Conservation (phyloP, 1,139 yeast genomes). For the Kluyveromyces marxianus region DNA sequence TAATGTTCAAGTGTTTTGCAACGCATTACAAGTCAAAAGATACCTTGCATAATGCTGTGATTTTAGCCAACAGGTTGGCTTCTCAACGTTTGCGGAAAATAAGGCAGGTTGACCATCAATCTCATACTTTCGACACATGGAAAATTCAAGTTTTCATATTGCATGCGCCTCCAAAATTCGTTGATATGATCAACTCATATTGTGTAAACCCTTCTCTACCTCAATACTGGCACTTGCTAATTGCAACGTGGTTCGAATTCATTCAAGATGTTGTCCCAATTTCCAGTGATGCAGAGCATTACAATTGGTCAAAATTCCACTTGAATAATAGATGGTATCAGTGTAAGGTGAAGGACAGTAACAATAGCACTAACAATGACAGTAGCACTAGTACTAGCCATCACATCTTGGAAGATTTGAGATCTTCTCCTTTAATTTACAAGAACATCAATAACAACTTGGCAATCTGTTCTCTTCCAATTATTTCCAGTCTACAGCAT, state of each 20-base stretch:
- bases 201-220: constrained; percentile 7
- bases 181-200: constrained; percentile 6
- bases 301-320: constrained; percentile 3
- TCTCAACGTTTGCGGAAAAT: constrained; percentile 1
- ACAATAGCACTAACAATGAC: too few relatives aligned
- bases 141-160: constrained; percentile 3
- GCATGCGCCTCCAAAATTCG: constrained; percentile 8
- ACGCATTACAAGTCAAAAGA: constrained; percentile 6
- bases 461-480: constrained; percentile 17
- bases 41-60: constrained; percentile 7
- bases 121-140: constrained; percentile 3
- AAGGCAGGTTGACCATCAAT: not conserved
- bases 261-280: constrained; percentile 6
- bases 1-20: constrained; percentile 4
- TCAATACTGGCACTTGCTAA: constrained; percentile 21
- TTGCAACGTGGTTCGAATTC: constrained; percentile 24
- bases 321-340: constrained; percentile 2
- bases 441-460: constrained; percentile 17
- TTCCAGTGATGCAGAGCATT: not conserved
- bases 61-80: constrained; percentile 6
- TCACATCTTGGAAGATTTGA: not conserved
- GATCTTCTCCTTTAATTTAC: constrained; percentile 5
- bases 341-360: not conserved
- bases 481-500: constrained; percentile 10
- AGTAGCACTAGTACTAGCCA: too few relatives aligned